Evolutionary conservation across 805 yeast genomes (phyloP), one percentile per base, ranked within the genome.

Genomic region (Wickerhamiella sorbophila): DNA sequence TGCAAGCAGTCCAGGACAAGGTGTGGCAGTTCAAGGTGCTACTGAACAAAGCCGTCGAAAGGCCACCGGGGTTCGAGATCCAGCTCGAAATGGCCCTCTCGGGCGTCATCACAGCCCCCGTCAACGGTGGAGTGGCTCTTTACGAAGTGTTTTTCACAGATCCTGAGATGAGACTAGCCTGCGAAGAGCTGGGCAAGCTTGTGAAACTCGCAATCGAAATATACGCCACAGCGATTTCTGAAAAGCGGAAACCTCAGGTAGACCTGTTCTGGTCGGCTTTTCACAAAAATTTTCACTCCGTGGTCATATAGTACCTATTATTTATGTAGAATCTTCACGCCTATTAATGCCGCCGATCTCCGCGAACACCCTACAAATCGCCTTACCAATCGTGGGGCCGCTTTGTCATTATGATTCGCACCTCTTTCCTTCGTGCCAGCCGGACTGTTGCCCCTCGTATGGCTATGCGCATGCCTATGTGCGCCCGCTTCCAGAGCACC

Each of bases 401-500:
- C 12, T 34, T 24, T 36, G 31, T 24, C 38, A 36, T 36, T 24
- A 36, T 36, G 38, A 22, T 36, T 36, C 38, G 38, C 38, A 20
- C 50, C 14, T n/a, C 47, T 16, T 41, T 48, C 19, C 33, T 31
- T 22, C 49, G 46, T 31, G 41, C 49, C 17, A 16, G 33, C 27
- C 46, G 44, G 36, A 40, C 44, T 21, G 41, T 46, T n/a, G 35
- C 44, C 21, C 43, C 47, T 33, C 50, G 48, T 31, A 20, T 46
- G 35, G 40, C 48, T 20, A 17, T 17, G 21, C 44, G 44, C 36
- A 31, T 47, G 36, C 48, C 53, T 17, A 37, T 38, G 41, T 29
- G 44, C 31, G 49, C 43, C 18, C 55, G 56, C 38, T 51, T 53
- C 50, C 52, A 48, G 49, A 51, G 54, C 53, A 36, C 52, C 18